phyloP scores from a whole-genome alignment of 1,284 basidiomycete genomes.

The Apiotrichum akiyoshidainum region DNA sequence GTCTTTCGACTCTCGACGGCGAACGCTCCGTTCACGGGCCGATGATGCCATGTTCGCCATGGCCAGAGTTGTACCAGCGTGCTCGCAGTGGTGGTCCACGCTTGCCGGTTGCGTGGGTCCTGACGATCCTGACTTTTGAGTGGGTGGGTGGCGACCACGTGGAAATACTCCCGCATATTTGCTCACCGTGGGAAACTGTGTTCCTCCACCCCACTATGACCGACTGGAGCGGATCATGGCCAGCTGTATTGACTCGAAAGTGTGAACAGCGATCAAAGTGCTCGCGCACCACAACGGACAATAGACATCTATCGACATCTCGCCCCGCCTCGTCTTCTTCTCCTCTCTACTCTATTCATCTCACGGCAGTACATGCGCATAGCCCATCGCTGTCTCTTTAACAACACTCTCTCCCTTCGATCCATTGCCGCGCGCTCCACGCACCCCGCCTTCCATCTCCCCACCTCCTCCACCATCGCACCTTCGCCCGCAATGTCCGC shows the following conservation, averaged over 20 bases:
- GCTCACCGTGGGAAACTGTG: too few species aligned
- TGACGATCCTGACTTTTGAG: too few species aligned
- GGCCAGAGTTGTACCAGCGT: too few species aligned
- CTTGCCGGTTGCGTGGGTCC: too few species aligned
- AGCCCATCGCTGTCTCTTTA: neutral
- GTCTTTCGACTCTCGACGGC: too few species aligned
- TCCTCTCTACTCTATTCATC: too few species aligned
- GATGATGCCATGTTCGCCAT: too few species aligned
- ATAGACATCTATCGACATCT: neutral
- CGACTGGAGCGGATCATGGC: too few species aligned
- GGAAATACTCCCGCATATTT: neutral
- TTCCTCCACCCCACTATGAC: too few species aligned
- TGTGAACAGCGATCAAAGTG: neutral
- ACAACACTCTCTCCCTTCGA: neutral
- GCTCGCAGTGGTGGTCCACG: too few species aligned
- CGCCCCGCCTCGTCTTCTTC: neutral
- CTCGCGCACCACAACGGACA: too few species aligned
- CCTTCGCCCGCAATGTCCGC: constrained; percentile 6
- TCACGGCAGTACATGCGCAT: neutral
- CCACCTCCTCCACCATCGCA: neutral
- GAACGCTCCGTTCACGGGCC: too few species aligned
- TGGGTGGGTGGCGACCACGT: neutral
- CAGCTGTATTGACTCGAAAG: neutral
- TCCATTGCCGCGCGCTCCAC: neutral
- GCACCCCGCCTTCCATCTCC: neutral